Percentiles rank a stretch among this genome's conserved stretches.
Conservation (phyloP, 176 grass and related monocot genomes). For the Rhipidocladum racemiflorum region DNA sequence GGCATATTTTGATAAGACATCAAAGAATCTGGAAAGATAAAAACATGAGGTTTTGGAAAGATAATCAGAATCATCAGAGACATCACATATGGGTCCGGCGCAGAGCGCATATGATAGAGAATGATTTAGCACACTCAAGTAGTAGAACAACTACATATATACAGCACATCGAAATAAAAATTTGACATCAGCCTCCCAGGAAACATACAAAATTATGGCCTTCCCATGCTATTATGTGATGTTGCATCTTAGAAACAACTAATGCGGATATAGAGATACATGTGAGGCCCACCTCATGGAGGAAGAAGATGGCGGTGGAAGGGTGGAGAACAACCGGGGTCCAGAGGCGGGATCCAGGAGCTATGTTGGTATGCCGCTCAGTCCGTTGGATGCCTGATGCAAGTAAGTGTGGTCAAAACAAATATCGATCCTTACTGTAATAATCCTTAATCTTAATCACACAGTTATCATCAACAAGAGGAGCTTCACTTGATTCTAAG, state of each 20-base stretch:
- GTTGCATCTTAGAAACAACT: slow-evolving; percentile 52
- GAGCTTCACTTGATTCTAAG: too few species aligned
- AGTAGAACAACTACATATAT: slow-evolving; percentile 66
- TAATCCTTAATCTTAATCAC: too few species aligned
- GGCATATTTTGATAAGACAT: neutral
- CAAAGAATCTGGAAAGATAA: neutral
- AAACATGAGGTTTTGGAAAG: neutral
- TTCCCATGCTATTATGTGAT: neutral
- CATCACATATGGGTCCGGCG: slow-evolving; percentile 28
- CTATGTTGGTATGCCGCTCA: too few species aligned
- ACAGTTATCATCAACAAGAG: too few species aligned
- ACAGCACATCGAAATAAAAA: neutral
- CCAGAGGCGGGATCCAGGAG: too few species aligned
- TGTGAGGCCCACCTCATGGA: too few species aligned
- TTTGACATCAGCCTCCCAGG: neutral
- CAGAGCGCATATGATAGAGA: slow-evolving; percentile 63
- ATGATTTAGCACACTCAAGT: slow-evolving; percentile 63
- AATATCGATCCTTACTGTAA: too few species aligned
- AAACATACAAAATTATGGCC: neutral
- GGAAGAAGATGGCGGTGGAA: too few species aligned
- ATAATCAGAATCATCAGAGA: slow-evolving; percentile 73
- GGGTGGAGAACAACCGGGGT: too few species aligned
- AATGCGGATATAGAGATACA: slow-evolving; percentile 33
- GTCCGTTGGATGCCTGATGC: too few species aligned
- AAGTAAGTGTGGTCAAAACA: too few species aligned